Conservation (phyloP, 148 eudicot species). For the Diospyros kaki region DNA sequence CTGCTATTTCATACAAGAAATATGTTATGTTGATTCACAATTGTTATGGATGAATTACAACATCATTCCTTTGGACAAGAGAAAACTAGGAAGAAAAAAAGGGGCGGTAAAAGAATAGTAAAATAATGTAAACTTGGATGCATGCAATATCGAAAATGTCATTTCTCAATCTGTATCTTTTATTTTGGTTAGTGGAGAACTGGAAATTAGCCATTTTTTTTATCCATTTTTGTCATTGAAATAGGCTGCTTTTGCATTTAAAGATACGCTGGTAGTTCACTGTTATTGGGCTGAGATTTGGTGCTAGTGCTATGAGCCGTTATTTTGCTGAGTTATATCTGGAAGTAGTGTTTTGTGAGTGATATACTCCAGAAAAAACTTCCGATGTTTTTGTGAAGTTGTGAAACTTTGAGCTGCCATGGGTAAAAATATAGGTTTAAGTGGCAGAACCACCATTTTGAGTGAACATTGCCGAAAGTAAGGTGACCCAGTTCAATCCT, state of each 20-base stretch:
- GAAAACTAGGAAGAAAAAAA: background rate
- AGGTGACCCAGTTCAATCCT: background rate
- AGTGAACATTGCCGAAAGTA: background rate
- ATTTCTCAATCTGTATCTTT: background rate
- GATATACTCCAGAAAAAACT: background rate
- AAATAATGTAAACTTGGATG: background rate
- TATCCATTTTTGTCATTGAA: no score
- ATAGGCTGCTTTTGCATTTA: no score
- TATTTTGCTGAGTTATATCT: no score
- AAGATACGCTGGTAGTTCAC: background rate
- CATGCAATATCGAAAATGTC: background rate
- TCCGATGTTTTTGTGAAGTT: background rate
- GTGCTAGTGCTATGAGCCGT: no score
- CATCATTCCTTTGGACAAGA: no score
- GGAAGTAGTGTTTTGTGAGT: background rate
- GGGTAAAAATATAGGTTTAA: background rate
- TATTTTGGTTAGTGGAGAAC: no score
- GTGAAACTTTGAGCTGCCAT: background rate
- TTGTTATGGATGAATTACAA: background rate
- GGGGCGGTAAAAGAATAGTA: background rate
- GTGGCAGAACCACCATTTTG: background rate
- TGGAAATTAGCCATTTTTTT: no score
- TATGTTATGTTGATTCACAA: background rate
- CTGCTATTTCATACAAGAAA: slow-evolving; percentile 1
- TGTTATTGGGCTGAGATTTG: background rate